Base-by-base conservation (phyloP, 495 filamentous ascomycete species). In the Xylaria castorea region DNA sequence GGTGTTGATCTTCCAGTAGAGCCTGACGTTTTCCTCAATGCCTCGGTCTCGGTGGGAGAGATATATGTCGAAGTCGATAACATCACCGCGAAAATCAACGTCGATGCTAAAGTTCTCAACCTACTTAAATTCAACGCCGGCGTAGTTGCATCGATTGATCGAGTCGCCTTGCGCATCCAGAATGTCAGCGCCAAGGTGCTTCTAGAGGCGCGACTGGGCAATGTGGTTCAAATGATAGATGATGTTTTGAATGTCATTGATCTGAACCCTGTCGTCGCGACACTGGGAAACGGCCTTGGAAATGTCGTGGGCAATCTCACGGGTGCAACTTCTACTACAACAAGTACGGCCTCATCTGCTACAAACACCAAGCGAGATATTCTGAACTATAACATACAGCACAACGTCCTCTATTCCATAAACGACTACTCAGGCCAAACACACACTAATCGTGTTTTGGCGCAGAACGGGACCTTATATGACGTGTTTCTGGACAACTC, bases 11-110 rank as follows among this genome's bases (percentile, higher is more conserved):
- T 81, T 20, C 65, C 76, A 14, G 77, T 81, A 9, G 78, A 81
- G 60, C 88, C 88, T 20, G 88, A 90, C 70, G 85, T 90, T 46
- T 89, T 83, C 73, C 83, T 89, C 58, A 88, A 89, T 75, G 87
- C 87, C 5, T 81, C 80, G 1, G 85, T 89, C 0, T 80, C 80
- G 25, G 86, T 89, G 12, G 83, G 84, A 25, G 80, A 84, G 70
- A 89, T 89, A 78, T 77, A 83, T 75, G 83, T 89, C 34, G 75
- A 82, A 44, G 88, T 89, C 22, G 77, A 84, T 63, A 90, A 90
- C 77, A 81, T 90, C 70, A 88, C 87, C 11, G 88, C 88, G 55
- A 87, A 89, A 73, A 81, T 90, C 76, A 90, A 90, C 78, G 78
- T 90, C 48, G 86, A 88, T 71, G 87, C 86, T 12, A 82, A 87